Base-by-base conservation (phyloP, 495 filamentous ascomycete genomes). In the Penicillium verhagenii region DNA sequence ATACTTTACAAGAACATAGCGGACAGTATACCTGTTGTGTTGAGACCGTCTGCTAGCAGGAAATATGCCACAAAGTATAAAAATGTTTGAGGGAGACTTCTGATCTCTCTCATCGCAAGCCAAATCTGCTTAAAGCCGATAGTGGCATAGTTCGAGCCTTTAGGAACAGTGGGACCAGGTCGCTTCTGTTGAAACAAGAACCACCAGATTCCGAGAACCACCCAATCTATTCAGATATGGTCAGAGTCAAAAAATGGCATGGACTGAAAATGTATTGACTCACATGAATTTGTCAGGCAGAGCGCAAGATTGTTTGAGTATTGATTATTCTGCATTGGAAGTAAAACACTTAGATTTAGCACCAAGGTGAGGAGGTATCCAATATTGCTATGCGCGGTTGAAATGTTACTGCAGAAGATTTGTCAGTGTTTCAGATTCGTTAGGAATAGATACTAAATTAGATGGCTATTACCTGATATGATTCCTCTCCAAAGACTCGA, bases 361-460 rank as follows among this genome's bases (percentile, higher is more conserved):
- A 72, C 67, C 8, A 78, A 58, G 0, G 72, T 75, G 3, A 76
- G 54, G 24, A 79, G 47, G 51, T 79, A 79, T 40, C 76, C 76
- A 40, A 79, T 78, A 39, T 79, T 78, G 45, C 74, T 77, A 53
- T 79, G 76, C 2, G 75, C 76, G n/a, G 75, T 79, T 3, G 74
- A 78, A 6, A 76, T 67, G 25, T 73, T 76, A 54, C 74, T 77
- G 45, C 1, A 39, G 14, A 14, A 3, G 20, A 29, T 14, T n/a
- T 20, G 20, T 57, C 14, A 52, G 31, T 13, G 21, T n/a, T n/a
- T n/a, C n/a, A n/a, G n/a, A n/a, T n/a, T n/a, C n/a, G 4, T 6
- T 26, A 45, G 35, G 5, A 9, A 43, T 20, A 28, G 23, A 4
- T 14, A n/a, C 20, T n/a, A n/a, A 20, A 24, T 26, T 6, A 16